Percentiles rank a stretch among this genome's conserved stretches.
phyloP scores from a whole-genome alignment of 805 yeast species.

The Saccharomycopsis schoenii region DNA sequence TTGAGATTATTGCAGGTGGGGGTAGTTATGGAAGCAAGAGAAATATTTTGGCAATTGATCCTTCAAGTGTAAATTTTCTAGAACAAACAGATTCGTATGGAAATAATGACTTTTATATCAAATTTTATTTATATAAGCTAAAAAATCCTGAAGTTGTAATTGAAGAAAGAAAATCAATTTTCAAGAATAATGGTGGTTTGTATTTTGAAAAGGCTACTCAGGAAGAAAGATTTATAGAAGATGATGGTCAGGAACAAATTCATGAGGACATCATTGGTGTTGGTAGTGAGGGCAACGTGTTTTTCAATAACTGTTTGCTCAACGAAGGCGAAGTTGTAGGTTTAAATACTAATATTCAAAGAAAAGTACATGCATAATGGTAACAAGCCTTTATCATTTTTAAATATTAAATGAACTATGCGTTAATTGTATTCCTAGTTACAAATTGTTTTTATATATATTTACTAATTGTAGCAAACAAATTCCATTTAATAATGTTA shows the following conservation, averaged over 20 bases:
- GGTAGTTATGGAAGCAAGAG: slow-evolving; percentile 44
- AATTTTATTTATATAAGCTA: slow-evolving; percentile 8
- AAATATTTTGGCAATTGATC: slow-evolving; percentile 33
- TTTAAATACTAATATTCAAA: not conserved
- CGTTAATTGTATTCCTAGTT: too few relatives aligned
- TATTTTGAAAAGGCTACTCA: not conserved
- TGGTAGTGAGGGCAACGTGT: slow-evolving; percentile 15
- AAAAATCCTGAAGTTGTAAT: not conserved
- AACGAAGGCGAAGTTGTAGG: slow-evolving; percentile 12
- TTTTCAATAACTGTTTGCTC: slow-evolving; percentile 6
- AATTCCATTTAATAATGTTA: too few relatives aligned
- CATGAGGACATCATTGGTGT: slow-evolving; percentile 11
- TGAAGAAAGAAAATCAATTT: not conserved
- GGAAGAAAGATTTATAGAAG: slow-evolving; percentile 4
- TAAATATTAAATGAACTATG: not conserved
- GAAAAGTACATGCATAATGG: not conserved
- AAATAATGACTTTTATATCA: not conserved
- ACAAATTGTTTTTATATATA: too few relatives aligned
- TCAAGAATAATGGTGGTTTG: not conserved
- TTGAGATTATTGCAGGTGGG: slow-evolving; percentile 41
- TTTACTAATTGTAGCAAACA: too few relatives aligned
- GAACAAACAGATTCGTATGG: not conserved
- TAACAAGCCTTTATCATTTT: too few relatives aligned
- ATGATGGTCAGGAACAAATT: not conserved
- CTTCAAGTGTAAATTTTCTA: slow-evolving; percentile 26